Evolutionary conservation across 345 rosid genomes (phyloP).

Genomic region (Gossypium stocksii): DNA sequence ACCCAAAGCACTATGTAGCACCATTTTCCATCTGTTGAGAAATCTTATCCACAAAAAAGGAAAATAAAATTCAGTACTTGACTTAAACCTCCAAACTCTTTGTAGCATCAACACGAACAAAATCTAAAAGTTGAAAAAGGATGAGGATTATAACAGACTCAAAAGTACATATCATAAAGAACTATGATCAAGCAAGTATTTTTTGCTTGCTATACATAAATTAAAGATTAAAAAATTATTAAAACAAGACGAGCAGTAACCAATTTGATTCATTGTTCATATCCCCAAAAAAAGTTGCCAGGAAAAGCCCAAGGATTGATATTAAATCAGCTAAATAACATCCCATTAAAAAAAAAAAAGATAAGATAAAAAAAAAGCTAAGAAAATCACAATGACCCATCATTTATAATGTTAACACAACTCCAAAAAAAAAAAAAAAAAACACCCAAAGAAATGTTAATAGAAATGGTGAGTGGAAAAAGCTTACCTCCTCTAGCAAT

Average conservation of each 20-base stretch:
- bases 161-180: not conserved
- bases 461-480: not conserved
- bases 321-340: not conserved
- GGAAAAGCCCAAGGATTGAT: not conserved
- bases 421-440: not conserved
- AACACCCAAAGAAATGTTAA: not conserved
- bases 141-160: not conserved
- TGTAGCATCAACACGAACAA: not conserved
- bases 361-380: not conserved
- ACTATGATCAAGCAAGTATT: slow-evolving; percentile 6
- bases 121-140: not conserved
- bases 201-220: not conserved
- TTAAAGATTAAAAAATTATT: not conserved
- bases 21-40: slow-evolving; percentile 70
- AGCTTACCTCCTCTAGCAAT: slow-evolving; percentile 53
- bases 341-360: not conserved
- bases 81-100: not conserved
- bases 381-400: slow-evolving; percentile 7
- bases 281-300: not conserved
- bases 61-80: not conserved
- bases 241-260: not conserved
- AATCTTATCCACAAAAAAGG: slow-evolving; percentile 34
- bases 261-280: slow-evolving; percentile 3
- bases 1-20: slow-evolving; percentile 67
- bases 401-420: not conserved